Conservation (phyloP, 129 eudicot genomes). For the Lactuca saligna region DNA sequence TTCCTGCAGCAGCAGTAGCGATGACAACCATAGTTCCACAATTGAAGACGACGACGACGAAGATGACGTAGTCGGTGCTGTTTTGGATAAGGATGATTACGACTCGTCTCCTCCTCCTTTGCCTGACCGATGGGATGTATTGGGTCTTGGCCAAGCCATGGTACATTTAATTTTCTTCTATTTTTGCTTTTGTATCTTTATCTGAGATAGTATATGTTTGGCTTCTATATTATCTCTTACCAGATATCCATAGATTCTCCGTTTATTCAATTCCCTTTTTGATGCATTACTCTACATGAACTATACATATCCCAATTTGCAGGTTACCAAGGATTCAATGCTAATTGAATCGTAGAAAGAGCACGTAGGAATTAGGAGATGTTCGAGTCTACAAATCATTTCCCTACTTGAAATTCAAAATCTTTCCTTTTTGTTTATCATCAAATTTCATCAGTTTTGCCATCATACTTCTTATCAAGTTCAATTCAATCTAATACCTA, state of each 20-base stretch:
- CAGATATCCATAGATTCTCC: neutral
- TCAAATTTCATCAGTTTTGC: too few relatives aligned
- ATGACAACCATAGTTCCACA: slow-evolving; percentile 19
- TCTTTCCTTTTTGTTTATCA: too few relatives aligned
- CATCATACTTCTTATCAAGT: too few relatives aligned
- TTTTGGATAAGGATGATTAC: slow-evolving; percentile 29
- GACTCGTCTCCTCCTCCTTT: slow-evolving; percentile 18
- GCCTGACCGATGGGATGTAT: slow-evolving; percentile 81
- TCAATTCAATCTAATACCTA: too few relatives aligned
- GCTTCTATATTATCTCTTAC: neutral
- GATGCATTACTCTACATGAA: too few relatives aligned
- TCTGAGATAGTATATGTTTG: neutral
- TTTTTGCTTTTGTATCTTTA: neutral
- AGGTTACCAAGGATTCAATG: too few relatives aligned
- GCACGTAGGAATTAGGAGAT: too few relatives aligned
- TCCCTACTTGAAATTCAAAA: too few relatives aligned
- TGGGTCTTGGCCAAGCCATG: slow-evolving; percentile 99
- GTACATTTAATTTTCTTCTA: slow-evolving; percentile 30
- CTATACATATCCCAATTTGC: too few relatives aligned
- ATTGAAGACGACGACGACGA: slow-evolving; percentile 40
- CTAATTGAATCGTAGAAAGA: too few relatives aligned
- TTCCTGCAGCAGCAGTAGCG: slow-evolving; percentile 5
- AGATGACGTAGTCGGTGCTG: slow-evolving; percentile 24
- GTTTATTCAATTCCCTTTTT: neutral
- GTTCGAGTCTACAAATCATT: too few relatives aligned